Evolutionary conservation across 2,329 filamentous ascomycete species (phyloP).

Genomic region (Trichoderma aggressivum): DNA sequence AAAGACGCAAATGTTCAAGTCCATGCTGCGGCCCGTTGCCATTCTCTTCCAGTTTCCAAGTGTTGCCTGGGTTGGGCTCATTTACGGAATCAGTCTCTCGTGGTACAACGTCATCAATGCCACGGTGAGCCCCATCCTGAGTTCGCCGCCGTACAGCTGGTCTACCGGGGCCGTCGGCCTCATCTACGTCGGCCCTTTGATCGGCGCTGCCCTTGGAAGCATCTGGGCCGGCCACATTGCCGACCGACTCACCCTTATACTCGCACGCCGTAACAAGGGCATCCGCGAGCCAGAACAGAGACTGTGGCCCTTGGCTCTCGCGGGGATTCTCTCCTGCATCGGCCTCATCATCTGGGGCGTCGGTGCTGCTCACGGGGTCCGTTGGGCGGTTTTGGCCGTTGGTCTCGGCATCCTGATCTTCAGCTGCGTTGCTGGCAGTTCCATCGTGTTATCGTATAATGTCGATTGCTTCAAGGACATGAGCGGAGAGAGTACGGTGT

Average conservation of each 20-base stretch:
- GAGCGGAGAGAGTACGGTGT: background rate
- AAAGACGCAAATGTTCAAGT: background rate
- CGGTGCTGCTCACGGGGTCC: slow-evolving; percentile 33
- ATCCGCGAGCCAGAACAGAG: slow-evolving; percentile 36
- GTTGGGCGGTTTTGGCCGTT: slow-evolving; percentile 34
- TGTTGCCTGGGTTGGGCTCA: background rate
- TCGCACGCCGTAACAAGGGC: slow-evolving; percentile 34
- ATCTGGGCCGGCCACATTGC: slow-evolving; percentile 27
- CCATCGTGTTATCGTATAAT: background rate
- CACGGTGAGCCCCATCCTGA: background rate
- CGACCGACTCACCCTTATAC: slow-evolving; percentile 31
- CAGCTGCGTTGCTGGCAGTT: background rate
- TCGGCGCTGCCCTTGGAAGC: slow-evolving; percentile 22
- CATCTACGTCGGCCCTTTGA: slow-evolving; percentile 24
- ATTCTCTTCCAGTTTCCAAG: background rate
- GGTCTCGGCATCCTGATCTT: slow-evolving; percentile 28
- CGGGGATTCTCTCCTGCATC: slow-evolving; percentile 37
- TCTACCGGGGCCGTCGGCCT: background rate
- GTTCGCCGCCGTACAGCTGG: background rate
- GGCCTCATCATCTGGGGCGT: slow-evolving; percentile 49
- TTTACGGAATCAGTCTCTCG: background rate
- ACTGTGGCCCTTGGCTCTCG: slow-evolving; percentile 33
- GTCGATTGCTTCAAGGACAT: background rate
- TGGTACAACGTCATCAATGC: background rate
- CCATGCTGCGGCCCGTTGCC: background rate